Evolutionary conservation across 2,329 filamentous ascomycete genomes (phyloP).

Genomic region (Ascosphaera aggregata): DNA sequence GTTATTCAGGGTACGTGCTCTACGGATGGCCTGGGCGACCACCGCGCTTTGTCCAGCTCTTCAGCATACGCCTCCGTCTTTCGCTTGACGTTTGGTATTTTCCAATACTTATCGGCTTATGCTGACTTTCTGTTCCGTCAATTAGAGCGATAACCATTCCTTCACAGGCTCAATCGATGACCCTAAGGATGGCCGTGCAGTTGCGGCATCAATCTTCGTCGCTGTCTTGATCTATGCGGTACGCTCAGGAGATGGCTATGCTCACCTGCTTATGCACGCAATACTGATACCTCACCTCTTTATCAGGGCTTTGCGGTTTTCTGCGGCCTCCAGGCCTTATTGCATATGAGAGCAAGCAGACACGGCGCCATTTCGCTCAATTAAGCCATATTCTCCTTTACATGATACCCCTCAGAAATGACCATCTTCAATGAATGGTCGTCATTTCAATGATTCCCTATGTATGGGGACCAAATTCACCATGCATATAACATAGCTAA

Average conservation of each 20-base stretch:
- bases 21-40: too few relatives aligned
- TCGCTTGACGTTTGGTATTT: not conserved
- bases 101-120: not conserved
- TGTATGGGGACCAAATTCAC: too few relatives aligned
- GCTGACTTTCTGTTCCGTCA: too few relatives aligned
- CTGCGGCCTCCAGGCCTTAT: conserved; percentile 68
- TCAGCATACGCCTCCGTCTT: too few relatives aligned
- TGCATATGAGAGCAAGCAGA: conserved; percentile 64
- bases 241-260: conserved; percentile 21
- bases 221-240: conserved; percentile 78
- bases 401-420: too few relatives aligned
- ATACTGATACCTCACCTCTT: not conserved
- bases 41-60: too few relatives aligned
- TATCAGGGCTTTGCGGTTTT: conserved; percentile 66
- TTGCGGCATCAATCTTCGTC: conserved; percentile 66
- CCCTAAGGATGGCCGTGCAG: conserved; percentile 48
- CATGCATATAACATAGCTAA: too few relatives aligned
- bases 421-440: too few relatives aligned
- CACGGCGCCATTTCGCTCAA: conserved; percentile 62
- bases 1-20: conserved; percentile 45
- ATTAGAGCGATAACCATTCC: conserved; percentile 48
- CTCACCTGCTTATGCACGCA: conserved; percentile 5
- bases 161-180: conserved; percentile 53
- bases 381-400: conserved; percentile 13
- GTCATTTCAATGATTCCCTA: too few relatives aligned